phyloP scores from a whole-genome alignment of 2,329 filamentous ascomycete species.

The Clarireedia paspali region DNA sequence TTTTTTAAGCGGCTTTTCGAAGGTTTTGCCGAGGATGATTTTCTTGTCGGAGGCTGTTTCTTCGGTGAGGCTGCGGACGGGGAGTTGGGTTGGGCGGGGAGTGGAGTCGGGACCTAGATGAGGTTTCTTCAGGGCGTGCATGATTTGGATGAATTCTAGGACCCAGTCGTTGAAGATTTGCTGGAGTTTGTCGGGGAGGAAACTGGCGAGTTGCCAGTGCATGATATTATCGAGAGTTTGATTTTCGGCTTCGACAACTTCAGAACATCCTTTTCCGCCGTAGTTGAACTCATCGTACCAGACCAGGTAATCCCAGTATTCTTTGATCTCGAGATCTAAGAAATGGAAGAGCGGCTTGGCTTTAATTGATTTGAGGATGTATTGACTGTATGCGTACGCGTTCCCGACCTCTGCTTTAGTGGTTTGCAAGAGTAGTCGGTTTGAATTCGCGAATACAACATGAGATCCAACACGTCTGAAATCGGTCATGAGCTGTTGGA shows the following conservation, averaged over 20 bases:
- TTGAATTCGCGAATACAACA: conserved; percentile 89
- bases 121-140: conserved; percentile 79
- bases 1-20: conserved; percentile 85
- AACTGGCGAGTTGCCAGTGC: conserved; percentile 96
- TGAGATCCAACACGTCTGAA: conserved; percentile 93
- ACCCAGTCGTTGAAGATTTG: conserved; percentile 86
- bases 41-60: conserved; percentile 49
- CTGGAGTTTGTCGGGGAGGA: conserved; percentile 74
- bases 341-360: conserved; percentile 94
- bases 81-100: conserved; percentile 50
- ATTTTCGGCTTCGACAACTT: conserved; percentile 68
- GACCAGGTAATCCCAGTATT: conserved; percentile 98
- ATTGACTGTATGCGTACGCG: conserved; percentile 93
- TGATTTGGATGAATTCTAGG: conserved; percentile 87
- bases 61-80: conserved; percentile 46
- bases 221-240: conserved; percentile 86
- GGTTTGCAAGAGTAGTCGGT: conserved; percentile 84
- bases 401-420: conserved; percentile 96
- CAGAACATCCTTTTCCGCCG: conserved; percentile 82
- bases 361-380: conserved; percentile 96
- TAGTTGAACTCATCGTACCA: conserved; percentile 99
- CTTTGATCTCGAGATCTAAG: conserved; percentile 91
- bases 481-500: conserved; percentile 94
- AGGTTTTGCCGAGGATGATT: conserved; percentile 69
- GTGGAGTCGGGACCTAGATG: conserved; percentile 37